Evolutionary conservation across 1,284 basidiomycete species (phyloP).

Genomic region (Malassezia arunalokei): DNA sequence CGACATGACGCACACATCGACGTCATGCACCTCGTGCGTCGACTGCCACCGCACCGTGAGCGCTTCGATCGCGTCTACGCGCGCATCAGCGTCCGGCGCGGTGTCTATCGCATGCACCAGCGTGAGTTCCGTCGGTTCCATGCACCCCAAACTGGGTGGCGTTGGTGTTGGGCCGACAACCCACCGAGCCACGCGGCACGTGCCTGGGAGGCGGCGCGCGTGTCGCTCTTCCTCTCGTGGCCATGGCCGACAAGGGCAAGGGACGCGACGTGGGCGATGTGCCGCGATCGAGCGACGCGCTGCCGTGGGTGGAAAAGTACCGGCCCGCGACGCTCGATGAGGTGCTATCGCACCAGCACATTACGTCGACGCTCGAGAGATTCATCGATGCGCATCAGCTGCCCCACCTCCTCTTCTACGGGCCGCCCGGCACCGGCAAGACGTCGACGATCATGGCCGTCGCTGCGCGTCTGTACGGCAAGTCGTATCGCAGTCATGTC

Average conservation of each 20-base stretch:
- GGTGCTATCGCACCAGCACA: conserved; percentile 43
- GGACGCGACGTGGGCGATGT: conserved; percentile 1
- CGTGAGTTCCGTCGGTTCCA: neutral
- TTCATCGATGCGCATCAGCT: conserved; percentile 90
- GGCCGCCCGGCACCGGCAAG: conserved; percentile 92
- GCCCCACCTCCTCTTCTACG: conserved; percentile 92
- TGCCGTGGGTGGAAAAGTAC: conserved; percentile 44
- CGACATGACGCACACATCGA: conserved; percentile 5
- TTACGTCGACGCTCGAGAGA: conserved; percentile 49
- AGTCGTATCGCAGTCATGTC: conserved; percentile 68
- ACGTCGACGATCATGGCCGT: conserved; percentile 96
- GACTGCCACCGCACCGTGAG: neutral
- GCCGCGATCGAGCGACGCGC: conserved; percentile 1
- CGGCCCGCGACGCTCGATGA: conserved; percentile 39
- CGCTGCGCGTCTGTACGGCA: conserved; percentile 81
- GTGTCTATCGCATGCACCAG: conserved; percentile 4
- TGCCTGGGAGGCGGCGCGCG: neutral
- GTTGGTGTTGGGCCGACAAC: neutral
- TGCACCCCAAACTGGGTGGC: too few relatives aligned
- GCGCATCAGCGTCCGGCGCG: neutral
- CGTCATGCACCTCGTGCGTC: neutral
- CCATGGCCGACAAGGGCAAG: conserved; percentile 7
- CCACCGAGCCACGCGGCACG: neutral
- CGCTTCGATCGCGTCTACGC: neutral
- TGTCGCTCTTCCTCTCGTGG: neutral